Conservation (phyloP, 371 early-diverging fungal species). For the Actinomortierella ambigua region DNA sequence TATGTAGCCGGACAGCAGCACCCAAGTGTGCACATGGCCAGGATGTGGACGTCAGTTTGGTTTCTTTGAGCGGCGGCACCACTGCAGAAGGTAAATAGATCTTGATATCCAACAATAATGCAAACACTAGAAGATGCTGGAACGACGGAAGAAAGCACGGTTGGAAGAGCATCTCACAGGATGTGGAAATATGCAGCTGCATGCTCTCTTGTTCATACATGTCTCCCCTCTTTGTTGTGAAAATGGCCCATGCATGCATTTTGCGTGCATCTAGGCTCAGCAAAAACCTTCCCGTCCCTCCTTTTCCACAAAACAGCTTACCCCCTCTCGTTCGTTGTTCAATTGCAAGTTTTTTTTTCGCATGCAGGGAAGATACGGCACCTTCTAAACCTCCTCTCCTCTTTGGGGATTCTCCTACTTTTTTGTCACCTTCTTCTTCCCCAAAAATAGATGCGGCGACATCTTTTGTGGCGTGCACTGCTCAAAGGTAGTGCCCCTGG, state of each 20-base stretch:
- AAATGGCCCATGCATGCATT: no score
- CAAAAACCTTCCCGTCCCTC: background rate
- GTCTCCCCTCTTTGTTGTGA: no score
- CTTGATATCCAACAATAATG: no score
- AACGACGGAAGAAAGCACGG: background rate
- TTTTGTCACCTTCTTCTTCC: background rate
- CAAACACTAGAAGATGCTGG: no score
- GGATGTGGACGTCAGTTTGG: conserved; percentile 34
- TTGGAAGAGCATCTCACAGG: background rate
- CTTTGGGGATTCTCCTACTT: no score
- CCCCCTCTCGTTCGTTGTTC: background rate
- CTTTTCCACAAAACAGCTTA: background rate
- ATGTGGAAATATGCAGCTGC: no score
- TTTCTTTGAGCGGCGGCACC: conserved; percentile 42
- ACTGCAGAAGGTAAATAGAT: conserved; percentile 46
- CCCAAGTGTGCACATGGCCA: conserved; percentile 42
- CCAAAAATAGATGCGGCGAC: conserved; percentile 29
- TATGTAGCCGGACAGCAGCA: conserved; percentile 34
- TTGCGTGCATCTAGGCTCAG: no score
- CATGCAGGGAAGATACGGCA: no score
- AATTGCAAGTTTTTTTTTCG: background rate
- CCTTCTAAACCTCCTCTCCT: no score
- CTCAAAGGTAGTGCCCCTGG: conserved; percentile 31
- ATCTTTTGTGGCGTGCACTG: conserved; percentile 42
- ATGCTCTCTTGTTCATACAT: no score